These are phyloP conservation scores for Usnea hakonensis DNA, from an alignment of 495 filamentous ascomycete genomes.

Conservation along the genomic window DNA sequence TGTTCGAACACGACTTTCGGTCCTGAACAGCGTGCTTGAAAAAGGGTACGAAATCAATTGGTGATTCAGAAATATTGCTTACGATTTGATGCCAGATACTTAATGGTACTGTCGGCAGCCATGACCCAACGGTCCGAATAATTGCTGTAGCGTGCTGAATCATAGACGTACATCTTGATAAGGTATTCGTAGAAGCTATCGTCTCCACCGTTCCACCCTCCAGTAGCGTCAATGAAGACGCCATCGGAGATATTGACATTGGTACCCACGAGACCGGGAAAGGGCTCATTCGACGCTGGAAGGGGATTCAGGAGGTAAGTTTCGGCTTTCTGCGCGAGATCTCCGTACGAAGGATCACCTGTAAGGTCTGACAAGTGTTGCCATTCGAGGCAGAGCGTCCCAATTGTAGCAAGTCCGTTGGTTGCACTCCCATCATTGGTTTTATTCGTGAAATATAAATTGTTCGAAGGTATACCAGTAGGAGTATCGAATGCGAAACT, in stretches of 20 bases:
- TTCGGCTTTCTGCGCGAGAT: conserved; percentile 61
- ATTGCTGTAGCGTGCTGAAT: conserved; percentile 50
- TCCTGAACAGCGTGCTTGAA: not conserved
- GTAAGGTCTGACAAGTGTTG: conserved; percentile 73
- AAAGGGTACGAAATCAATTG: not conserved
- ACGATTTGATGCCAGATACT: conserved; percentile 62
- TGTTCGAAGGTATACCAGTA: conserved; percentile 70
- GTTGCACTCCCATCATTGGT: conserved; percentile 43
- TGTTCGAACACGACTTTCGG: not conserved
- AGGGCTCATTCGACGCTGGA: conserved; percentile 58
- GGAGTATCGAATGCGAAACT: conserved; percentile 72
- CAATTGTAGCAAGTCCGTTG: conserved; percentile 65
- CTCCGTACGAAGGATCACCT: conserved; percentile 53
- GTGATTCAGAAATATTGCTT: not conserved
- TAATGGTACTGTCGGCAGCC: conserved; percentile 70
- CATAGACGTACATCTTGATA: conserved; percentile 89
- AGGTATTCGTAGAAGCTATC: conserved; percentile 91
- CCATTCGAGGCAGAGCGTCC: conserved; percentile 79
- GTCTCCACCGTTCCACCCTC: conserved; percentile 73
- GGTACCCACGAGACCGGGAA: conserved; percentile 68
- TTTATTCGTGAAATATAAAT: conserved; percentile 48
- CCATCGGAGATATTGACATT: conserved; percentile 57
- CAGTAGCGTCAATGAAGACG: conserved; percentile 54
- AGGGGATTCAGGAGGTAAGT: conserved; percentile 61
- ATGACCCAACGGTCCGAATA: conserved; percentile 70